phyloP scores from a whole-genome alignment of 257 asterid genomes.

The Paraleonurus japonicus region DNA sequence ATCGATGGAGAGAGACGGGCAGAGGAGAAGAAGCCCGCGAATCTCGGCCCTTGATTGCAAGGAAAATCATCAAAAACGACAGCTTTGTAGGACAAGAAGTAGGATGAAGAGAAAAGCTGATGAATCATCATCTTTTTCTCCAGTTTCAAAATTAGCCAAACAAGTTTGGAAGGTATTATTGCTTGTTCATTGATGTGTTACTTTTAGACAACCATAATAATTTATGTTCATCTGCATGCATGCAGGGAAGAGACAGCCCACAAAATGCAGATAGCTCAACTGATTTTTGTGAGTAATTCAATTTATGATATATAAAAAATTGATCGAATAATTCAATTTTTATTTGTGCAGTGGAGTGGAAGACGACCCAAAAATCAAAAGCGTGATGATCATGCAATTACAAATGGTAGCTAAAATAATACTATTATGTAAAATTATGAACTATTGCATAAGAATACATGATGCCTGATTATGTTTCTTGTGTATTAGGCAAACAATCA shows the following conservation, averaged over 20 bases:
- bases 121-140: conserved; percentile 18
- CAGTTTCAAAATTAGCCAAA: conserved; percentile 35
- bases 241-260: conserved; percentile 41
- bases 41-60: conserved; percentile 45
- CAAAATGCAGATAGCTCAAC: conserved; percentile 24
- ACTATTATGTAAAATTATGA: neutral
- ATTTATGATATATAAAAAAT: neutral
- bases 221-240: conserved; percentile 1
- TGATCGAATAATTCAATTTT: neutral
- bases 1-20: conserved; percentile 30
- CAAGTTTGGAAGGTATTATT: conserved; percentile 50
- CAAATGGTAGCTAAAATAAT: conserved; percentile 27
- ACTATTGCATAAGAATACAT: neutral
- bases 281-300: conserved; percentile 32
- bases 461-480: neutral
- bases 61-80: conserved; percentile 15
- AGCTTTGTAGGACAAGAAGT: conserved; percentile 22
- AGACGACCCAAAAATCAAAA: conserved; percentile 13
- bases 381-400: neutral
- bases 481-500: conserved; percentile 35
- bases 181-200: neutral
- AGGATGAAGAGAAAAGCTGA: conserved; percentile 44
- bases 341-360: conserved; percentile 33
- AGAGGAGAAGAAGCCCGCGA: conserved; percentile 56
- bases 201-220: neutral